Conservation (phyloP, 2,329 filamentous ascomycete genomes). For the Pseudogymnoascus sp. region DNA sequence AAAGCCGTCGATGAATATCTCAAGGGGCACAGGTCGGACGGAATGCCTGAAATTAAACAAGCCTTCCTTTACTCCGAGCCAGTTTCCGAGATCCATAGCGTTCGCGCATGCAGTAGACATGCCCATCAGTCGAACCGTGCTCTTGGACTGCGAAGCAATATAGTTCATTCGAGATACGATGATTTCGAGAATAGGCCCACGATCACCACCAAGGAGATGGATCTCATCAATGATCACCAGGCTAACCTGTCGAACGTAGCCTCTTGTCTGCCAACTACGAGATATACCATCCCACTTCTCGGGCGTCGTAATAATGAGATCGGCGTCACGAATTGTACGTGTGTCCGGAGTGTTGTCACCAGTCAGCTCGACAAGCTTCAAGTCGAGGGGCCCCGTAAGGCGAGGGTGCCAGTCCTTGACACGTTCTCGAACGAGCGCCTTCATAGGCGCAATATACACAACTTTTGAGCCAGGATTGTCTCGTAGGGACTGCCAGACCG, state of each 20-base stretch:
- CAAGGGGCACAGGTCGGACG: constrained; percentile 87
- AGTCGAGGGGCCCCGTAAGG: constrained; percentile 70
- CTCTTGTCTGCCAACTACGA: constrained; percentile 95
- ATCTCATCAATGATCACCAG: constrained; percentile 98
- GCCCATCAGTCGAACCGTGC: constrained; percentile 80
- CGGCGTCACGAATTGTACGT: constrained; percentile 85
- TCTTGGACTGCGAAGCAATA: constrained; percentile 88
- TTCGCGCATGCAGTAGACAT: constrained; percentile 99
- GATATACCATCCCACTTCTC: constrained; percentile 99
- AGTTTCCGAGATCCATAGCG: constrained; percentile 86
- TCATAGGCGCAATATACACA: constrained; percentile 99
- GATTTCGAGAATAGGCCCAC: constrained; percentile 95
- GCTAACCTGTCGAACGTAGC: constrained; percentile 89
- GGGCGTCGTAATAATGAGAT: constrained; percentile 98
- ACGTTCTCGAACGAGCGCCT: constrained; percentile 90
- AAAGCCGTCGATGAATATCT: constrained; percentile 97
- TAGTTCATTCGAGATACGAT: constrained; percentile 96
- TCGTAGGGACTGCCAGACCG: constrained; percentile 99
- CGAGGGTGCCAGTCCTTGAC: constrained; percentile 90
- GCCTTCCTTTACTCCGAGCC: constrained; percentile 92
- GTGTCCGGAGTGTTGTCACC: constrained; percentile 98
- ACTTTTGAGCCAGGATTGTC: constrained; percentile 93
- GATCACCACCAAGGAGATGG: constrained; percentile 89
- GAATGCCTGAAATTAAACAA: constrained; percentile 97
- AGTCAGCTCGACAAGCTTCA: constrained; percentile 91